Base-by-base conservation (phyloP, 192 early-diverging fungal genomes). In the Backusella sp. region DNA sequence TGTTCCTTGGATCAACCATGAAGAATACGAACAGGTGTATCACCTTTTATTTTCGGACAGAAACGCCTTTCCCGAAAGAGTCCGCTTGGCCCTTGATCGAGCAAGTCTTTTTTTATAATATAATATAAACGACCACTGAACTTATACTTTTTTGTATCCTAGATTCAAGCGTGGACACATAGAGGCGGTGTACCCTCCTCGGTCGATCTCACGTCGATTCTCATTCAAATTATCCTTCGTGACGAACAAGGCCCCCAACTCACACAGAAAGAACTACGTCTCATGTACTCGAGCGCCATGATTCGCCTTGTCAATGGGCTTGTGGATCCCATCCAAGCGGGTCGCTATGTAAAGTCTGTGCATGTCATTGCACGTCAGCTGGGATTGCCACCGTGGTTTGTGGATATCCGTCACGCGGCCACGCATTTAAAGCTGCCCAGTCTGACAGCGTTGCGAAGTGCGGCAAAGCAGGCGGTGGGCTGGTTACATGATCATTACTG, bases 141-240 rank as follows among this genome's bases (percentile, higher is more conserved):
- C 28, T n/a, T 35, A 23, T 69, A n/a, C 26, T 65, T 17, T 17
- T 35, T 30, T 39, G 49, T 8, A 15, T 19, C 0, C 4, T 74
- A 93, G 89, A 86, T 92, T 23, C 90, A 87, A 75, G 92, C 91
- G 23, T 95, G 93, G 93, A 79, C 81, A 41, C 86, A 79, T 69
- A 76, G 92, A 77, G 92, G 92, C 15, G 90, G 88, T 80, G 74
- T 93, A 0, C 93, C 92, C 0, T 86, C 83, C 46, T 86, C 93
- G 1, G 85, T 95, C 26, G 91, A 93, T 42, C 82, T 84, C 12
- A 94, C 93, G 2, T 81, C 88, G 1, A 53, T 79, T 12, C 86
- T 95, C 68, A 85, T 94, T 21, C 85, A 91, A 80, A 81, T 87
- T 9, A 83, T 83, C 26, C 76, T 91, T 6, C 19, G 44, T 14